A percentile compares a stretch with the other conserved stretches of the same genome.
Conservation (phyloP, 2,329 filamentous ascomycete genomes). For the Diaporthe nobilis region DNA sequence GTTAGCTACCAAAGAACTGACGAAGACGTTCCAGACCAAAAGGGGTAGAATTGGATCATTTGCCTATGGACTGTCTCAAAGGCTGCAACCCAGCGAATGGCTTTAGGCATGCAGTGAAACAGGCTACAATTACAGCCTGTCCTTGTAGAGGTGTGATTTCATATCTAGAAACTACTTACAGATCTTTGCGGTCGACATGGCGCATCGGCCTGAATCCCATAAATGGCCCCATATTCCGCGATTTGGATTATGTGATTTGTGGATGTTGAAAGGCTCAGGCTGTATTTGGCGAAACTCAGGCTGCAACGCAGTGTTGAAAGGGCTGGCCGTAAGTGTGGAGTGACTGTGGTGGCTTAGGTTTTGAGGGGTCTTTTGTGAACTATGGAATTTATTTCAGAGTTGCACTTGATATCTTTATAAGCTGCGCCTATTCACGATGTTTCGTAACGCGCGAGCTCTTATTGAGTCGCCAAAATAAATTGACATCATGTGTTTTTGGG, state of each 20-base stretch:
- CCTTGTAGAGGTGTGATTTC: neutral
- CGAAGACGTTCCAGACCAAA: neutral
- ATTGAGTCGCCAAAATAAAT: neutral
- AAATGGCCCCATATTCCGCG: constrained; percentile 34
- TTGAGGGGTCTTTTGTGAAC: neutral
- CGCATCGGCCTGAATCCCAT: constrained; percentile 53
- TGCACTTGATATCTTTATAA: constrained; percentile 19
- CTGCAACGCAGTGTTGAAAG: too few relatives aligned
- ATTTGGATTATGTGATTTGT: neutral
- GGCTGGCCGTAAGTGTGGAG: neutral
- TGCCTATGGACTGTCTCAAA: neutral
- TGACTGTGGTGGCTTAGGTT: neutral
- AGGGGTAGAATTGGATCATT: neutral
- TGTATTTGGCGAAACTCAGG: neutral
- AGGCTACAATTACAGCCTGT: neutral
- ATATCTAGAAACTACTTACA: constrained; percentile 56
- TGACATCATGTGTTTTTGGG: constrained; percentile 39
- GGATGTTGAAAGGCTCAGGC: neutral
- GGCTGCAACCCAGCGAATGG: neutral
- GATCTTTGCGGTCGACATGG: constrained; percentile 78
- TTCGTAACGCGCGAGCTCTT: constrained; percentile 24
- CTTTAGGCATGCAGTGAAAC: neutral
- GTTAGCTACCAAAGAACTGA: neutral
- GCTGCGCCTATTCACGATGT: neutral
- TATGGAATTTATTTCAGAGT: neutral